Evolutionary conservation across 1,284 basidiomycete genomes (phyloP).

Genomic region (Cryptococcus neoformans): DNA sequence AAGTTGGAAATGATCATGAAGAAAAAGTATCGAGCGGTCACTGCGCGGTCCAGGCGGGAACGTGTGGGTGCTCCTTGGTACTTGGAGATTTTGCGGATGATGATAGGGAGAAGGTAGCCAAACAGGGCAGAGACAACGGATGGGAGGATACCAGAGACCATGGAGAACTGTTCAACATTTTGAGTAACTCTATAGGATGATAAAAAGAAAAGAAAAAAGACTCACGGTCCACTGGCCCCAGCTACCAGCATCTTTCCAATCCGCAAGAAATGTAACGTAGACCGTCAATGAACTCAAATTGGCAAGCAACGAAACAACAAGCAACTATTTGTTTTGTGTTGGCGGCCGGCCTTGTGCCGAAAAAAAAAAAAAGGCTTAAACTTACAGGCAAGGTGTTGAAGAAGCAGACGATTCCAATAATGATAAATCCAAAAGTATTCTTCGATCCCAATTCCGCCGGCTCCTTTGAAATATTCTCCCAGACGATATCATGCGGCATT

Average conservation of each 20-base stretch:
- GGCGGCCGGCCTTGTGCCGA: too few relatives aligned
- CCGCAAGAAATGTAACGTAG: constrained; percentile 69
- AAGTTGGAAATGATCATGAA: constrained; percentile 77
- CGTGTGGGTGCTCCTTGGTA: constrained; percentile 58
- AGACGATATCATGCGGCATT: constrained; percentile 57
- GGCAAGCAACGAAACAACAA: constrained; percentile 44
- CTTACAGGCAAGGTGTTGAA: constrained; percentile 79
- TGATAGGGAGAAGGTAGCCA: constrained; percentile 77
- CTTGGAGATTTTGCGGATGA: constrained; percentile 72
- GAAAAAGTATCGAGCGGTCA: constrained; percentile 83
- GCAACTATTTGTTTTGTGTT: constrained; percentile 14
- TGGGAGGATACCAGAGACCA: constrained; percentile 83
- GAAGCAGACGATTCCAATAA: constrained; percentile 73
- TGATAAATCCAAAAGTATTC: constrained; percentile 67
- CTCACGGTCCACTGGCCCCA: constrained; percentile 46
- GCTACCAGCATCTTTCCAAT: constrained; percentile 63
- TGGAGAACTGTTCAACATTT: constrained; percentile 55
- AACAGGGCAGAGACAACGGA: constrained; percentile 68
- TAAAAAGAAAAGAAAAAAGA: background rate
- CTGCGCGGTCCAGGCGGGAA: constrained; percentile 77
- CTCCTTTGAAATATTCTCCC: constrained; percentile 79
- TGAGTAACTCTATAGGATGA: background rate
- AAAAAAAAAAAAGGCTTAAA: background rate
- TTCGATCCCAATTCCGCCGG: constrained; percentile 64
- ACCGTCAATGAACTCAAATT: constrained; percentile 48